A percentile compares a stretch with the other conserved stretches of the same genome.
phyloP scores from a whole-genome alignment of 2,329 filamentous ascomycete genomes.

The Lizonia empirigonia region DNA sequence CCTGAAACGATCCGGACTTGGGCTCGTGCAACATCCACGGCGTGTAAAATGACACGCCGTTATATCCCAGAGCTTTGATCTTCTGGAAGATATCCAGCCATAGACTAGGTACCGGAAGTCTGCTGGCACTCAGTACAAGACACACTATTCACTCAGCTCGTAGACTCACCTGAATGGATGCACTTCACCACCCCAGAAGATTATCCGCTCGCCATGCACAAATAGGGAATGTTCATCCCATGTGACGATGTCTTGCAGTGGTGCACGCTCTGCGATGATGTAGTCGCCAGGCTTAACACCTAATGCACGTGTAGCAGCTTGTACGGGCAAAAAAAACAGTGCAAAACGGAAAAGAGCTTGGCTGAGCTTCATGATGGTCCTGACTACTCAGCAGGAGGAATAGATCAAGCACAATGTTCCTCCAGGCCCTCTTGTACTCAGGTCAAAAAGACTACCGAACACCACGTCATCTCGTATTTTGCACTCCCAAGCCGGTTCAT shows the following conservation, averaged over 20 bases:
- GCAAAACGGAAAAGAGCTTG: background rate
- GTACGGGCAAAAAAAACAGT: slow-evolving; percentile 5
- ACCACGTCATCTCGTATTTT: background rate
- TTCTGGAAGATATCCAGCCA: slow-evolving; percentile 80
- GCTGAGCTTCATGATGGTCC: slow-evolving; percentile 7
- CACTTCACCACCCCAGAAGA: slow-evolving; percentile 73
- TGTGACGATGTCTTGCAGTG: slow-evolving; percentile 64
- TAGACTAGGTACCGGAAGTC: slow-evolving; percentile 63
- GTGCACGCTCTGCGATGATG: slow-evolving; percentile 53
- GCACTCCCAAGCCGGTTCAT: background rate
- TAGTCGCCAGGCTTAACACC: slow-evolving; percentile 55
- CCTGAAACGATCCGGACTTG: slow-evolving; percentile 68
- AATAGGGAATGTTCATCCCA: slow-evolving; percentile 75
- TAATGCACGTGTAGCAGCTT: slow-evolving; percentile 48
- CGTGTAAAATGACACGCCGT: slow-evolving; percentile 75
- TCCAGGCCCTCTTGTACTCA: background rate
- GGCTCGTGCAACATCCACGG: slow-evolving; percentile 79
- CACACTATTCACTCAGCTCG: background rate
- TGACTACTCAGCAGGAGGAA: background rate
- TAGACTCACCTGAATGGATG: slow-evolving; percentile 63
- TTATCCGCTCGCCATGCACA: slow-evolving; percentile 68
- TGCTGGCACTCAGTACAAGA: slow-evolving; percentile 18
- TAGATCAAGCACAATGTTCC: background rate
- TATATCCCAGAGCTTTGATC: slow-evolving; percentile 78
- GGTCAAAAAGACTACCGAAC: background rate